Base-by-base conservation (phyloP, 306 rosid species). In the Dalbergia oliveri region DNA sequence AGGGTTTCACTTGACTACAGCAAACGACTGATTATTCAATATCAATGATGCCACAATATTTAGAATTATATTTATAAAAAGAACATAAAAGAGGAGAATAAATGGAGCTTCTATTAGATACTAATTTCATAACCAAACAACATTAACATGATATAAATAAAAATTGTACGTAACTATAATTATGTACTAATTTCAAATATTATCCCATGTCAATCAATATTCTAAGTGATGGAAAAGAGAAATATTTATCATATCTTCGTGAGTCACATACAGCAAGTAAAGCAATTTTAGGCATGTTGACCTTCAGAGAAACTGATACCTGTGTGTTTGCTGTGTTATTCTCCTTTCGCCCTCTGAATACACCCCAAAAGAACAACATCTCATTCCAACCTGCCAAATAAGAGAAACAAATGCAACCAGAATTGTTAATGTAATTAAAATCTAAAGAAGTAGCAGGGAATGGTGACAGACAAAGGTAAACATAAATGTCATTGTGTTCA, bases 311-410 rank as follows among this genome's bases (percentile, higher is more conserved):
- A 39, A 53, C 68, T 41, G 78, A 68, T 23, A 54, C 15, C 50
- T 11, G 51, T 37, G 45, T 50, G 63, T 33, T 73, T 39, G 37
- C 31, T 6, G 72, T 69, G 61, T 56, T 47, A 57, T 35, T 60
- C 34, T 7, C 44, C 71, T 34, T 75, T 66, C 8, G 37, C 59
- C 41, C 79, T 75, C 59, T 75, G 70, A 84, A 79, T 51, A 79
- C 65, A 53, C 75, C 81, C 87, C 78, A 84, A 0, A 79, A 21
- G 73, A 49, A 79, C 9, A 63, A n/a, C 65, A 69, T 10, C 2
- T 4, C 12, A 34, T 75, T 84, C 79, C 81, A 75, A 44, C 9
- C 87, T 79, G 69, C 63, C 19, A 73, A 37, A 4, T 0, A 5
- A n/a, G 5, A 53, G 54, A 66, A 53, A 26, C 12, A 19, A 44